Evolutionary conservation across 2,329 filamentous ascomycete species (phyloP), one percentile per base, ranked within the genome.

Genomic region (Pseudomassariella vexata): DNA sequence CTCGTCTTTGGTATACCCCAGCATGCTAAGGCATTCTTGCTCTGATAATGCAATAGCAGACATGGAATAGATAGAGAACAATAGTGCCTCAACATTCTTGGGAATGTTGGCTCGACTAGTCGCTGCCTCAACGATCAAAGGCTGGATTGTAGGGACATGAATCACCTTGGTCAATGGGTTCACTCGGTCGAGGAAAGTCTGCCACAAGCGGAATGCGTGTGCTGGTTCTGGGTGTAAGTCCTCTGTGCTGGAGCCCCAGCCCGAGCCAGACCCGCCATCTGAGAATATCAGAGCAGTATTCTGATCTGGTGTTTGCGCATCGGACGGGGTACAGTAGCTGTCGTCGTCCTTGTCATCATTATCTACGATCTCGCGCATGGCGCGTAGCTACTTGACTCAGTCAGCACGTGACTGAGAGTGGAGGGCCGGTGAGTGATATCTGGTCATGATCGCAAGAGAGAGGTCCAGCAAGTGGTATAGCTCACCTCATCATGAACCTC

Each of bases 191-290:
- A 87, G 60, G 42, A 81, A 88, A 7, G 76, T 64, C 50, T 87
- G 80, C 85, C 85, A 90, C 5, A 90, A 66, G 30, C 70, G 69
- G 46, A 85, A 79, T 17, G 84, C 73, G 20, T 85, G 76, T 9
- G 75, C 68, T 0, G 78, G 71, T 5, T 75, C 63, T 0, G 85
- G 84, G 44, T 82, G 79, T 49, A 83, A 58, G 10, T 69, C 64
- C 32, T 70, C 63, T 10, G 62, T 45, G 26, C 54, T 63, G 16
- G 54, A 48, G 5, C 55, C 50, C n/a, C n/a, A n/a, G n/a, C n/a
- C n/a, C n/a, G n/a, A n/a, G n/a, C n/a, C n/a, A n/a, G n/a, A n/a
- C 2, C 58, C 54, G 19, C 60, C 49, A 32, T 66, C 63, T 19
- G 60, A 59, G 30, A 76, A 56, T 9, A 79, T 40, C 5, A 77